A percentile compares a stretch with the other conserved stretches of the same genome.
Conservation (phyloP, 2,329 filamentous ascomycete genomes). For the Arthrinium puccinioides region DNA sequence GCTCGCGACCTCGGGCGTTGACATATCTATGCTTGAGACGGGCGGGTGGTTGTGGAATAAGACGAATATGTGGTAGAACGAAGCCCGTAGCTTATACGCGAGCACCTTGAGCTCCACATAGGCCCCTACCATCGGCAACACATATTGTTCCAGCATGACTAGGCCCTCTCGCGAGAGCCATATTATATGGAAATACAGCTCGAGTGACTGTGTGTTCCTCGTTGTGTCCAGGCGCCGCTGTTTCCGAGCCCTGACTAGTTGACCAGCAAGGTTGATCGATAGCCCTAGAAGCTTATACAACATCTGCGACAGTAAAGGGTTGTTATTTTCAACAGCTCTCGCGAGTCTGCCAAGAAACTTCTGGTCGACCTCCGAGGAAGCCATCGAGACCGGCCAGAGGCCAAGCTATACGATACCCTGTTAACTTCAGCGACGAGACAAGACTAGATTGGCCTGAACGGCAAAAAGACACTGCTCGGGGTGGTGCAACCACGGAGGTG, state of each 20-base stretch:
- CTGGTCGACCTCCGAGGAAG: constrained; percentile 93
- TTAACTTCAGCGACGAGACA: no score
- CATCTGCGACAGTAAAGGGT: constrained; percentile 71
- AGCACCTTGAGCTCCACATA: constrained; percentile 82
- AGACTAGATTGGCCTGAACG: no score
- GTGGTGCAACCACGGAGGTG: no score
- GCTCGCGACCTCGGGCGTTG: constrained; percentile 37
- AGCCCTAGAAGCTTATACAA: constrained; percentile 89
- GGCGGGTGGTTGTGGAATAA: constrained; percentile 89
- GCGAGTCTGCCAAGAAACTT: constrained; percentile 92
- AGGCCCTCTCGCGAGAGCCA: constrained; percentile 93
- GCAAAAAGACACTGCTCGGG: no score
- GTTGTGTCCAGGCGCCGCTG: constrained; percentile 74
- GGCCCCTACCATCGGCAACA: constrained; percentile 75
- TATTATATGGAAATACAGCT: constrained; percentile 81
- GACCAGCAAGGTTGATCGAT: constrained; percentile 78
- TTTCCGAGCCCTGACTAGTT: constrained; percentile 76
- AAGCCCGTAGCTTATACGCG: constrained; percentile 84
- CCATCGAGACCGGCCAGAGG: constrained; percentile 50
- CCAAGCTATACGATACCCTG: not conserved
- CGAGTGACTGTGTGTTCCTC: constrained; percentile 70
- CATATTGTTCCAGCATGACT: constrained; percentile 77
- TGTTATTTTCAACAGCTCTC: constrained; percentile 68
- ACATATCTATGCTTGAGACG: constrained; percentile 54
- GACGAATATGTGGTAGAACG: constrained; percentile 94